Conservation (phyloP, 2,329 filamentous ascomycete species). For the Aquanectria penicillioides region DNA sequence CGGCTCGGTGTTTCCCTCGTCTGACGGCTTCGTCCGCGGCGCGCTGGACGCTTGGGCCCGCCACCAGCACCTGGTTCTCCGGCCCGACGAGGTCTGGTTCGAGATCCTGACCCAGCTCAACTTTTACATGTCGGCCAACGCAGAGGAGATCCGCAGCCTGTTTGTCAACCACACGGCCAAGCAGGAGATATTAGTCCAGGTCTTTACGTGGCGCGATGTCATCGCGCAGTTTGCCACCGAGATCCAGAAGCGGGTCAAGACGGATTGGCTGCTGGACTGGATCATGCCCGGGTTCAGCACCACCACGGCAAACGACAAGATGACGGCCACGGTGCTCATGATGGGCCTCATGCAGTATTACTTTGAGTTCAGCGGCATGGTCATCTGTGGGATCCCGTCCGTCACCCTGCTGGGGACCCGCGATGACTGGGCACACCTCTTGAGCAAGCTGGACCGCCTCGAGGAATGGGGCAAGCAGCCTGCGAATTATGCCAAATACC, state of each 20-base stretch:
- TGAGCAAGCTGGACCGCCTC: conserved; percentile 54
- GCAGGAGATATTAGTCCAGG: conserved; percentile 50
- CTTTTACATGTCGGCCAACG: conserved; percentile 59
- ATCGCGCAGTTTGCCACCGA: conserved; percentile 49
- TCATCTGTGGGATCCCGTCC: conserved; percentile 55
- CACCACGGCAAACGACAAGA: conserved; percentile 48
- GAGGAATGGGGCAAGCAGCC: conserved; percentile 56
- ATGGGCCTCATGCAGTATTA: conserved; percentile 56
- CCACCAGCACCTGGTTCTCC: conserved; percentile 60
- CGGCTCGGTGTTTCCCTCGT: conserved; percentile 43
- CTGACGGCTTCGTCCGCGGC: conserved; percentile 55
- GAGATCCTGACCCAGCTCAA: conserved; percentile 62
- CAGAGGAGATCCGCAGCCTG: conserved; percentile 54
- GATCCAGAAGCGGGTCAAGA: conserved; percentile 52
- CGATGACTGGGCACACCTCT: conserved; percentile 53
- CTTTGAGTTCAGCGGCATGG: conserved; percentile 48
- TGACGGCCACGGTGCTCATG: conserved; percentile 55
- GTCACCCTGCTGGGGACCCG: conserved; percentile 53
- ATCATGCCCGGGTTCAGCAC: conserved; percentile 56
- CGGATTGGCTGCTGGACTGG: conserved; percentile 53
- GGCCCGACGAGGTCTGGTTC: conserved; percentile 66
- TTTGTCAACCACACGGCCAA: conserved; percentile 59
- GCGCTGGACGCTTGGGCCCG: conserved; percentile 59
- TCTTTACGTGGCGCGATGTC: conserved; percentile 39
- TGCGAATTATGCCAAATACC: conserved; percentile 47